phyloP scores from a whole-genome alignment of 495 filamentous ascomycete genomes.

The Aspergillus sclerotiicarbonarius region DNA sequence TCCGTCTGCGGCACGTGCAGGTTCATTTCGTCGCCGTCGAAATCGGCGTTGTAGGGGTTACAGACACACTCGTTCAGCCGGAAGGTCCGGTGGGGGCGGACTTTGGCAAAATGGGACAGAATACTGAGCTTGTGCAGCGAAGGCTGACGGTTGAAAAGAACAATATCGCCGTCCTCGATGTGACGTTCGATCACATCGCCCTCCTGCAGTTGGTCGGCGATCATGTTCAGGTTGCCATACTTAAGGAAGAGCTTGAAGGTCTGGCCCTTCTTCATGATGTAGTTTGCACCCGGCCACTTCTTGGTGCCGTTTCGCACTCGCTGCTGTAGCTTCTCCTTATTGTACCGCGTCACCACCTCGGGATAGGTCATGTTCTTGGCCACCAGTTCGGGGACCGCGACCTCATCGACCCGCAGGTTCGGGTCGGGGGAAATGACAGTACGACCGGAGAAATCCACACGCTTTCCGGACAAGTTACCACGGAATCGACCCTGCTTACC shows the following conservation, averaged over 20 bases:
- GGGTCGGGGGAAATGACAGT: conserved; percentile 98
- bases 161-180: conserved; percentile 92
- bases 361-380: conserved; percentile 95
- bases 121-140: conserved; percentile 98
- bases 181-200: conserved; percentile 94
- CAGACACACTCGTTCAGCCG: conserved; percentile 97
- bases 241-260: conserved; percentile 70
- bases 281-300: conserved; percentile 84
- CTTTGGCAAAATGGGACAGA: conserved; percentile 87
- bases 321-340: conserved; percentile 74
- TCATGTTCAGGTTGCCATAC: conserved; percentile 63
- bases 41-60: conserved; percentile 98
- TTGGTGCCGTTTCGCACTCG: conserved; percentile 69
- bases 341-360: conserved; percentile 77
- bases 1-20: conserved; percentile 97
- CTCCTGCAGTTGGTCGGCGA: conserved; percentile 68
- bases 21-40: conserved; percentile 99
- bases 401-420: conserved; percentile 89
- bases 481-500: conserved; percentile 97
- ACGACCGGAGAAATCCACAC: conserved; percentile 96
- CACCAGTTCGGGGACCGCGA: conserved; percentile 84
- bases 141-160: conserved; percentile 96
- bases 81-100: conserved; percentile 94
- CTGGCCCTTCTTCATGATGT: conserved; percentile 68
- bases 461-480: conserved; percentile 94